Evolutionary conservation across 768 basidiomycete genomes (phyloP), one percentile per base, ranked within the genome.

Genomic region (Mycena haematopus): DNA sequence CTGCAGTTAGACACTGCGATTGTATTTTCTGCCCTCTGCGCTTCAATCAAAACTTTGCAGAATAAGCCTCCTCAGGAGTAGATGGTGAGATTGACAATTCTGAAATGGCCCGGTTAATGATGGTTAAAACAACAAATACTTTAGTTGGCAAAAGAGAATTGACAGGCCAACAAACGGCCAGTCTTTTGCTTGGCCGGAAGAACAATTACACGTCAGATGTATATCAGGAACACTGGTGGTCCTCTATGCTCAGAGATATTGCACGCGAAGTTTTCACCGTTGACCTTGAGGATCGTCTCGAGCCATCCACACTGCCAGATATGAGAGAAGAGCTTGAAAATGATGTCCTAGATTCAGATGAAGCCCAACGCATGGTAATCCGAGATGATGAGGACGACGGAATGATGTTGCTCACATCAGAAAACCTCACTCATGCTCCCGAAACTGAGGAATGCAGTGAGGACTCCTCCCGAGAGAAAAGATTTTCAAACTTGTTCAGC

Each of bases 241-340:
- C 52, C 10, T 42, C 42, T 2, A 19, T 65, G 31, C 44, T 65
- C n/a, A 38, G 63, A 35, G 45, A 65, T 22, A 42, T 54, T 31
- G 58, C 57, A 2, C 46, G 57, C 7, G 57, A 58, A 0, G 49
- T 75, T 6, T 65, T 76, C 19, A 70, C 74, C 11, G 27, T 36
- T 35, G 56, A 56, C 6, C 7, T 33, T 1, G 22, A 21, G 6
- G 44, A 45, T 5, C 9, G 4, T 31, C 6, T 31, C 9, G 29
- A 31, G 9, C 29, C 4, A n/a, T n/a, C n/a, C n/a, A n/a, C n/a
- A n/a, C n/a, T n/a, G n/a, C 6, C 6, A 31, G 29, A 9, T 5
- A 4, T 9, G 9, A 9, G 9, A 31, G n/a, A n/a, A n/a, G n/a
- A n/a, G n/a, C 9, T 31, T 9, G 51, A n/a, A n/a, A n/a, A n/a